A percentile compares a stretch with the other conserved stretches of the same genome.
Conservation (phyloP, 2,329 filamentous ascomycete species). For the Grosmannia penicillata region DNA sequence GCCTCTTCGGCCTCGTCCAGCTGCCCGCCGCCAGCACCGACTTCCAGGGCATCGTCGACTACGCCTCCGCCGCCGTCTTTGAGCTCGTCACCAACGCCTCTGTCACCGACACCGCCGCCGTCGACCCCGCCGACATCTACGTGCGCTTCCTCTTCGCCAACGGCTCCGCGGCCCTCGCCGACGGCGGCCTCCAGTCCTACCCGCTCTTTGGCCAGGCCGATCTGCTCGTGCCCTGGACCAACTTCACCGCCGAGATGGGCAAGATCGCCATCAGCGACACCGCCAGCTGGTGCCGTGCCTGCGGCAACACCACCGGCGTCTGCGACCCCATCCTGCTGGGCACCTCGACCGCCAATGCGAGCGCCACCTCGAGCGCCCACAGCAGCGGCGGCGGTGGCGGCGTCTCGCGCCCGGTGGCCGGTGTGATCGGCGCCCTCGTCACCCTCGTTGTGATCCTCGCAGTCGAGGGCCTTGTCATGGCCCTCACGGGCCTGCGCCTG, state of each 20-base stretch:
- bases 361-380: conserved; percentile 11
- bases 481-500: conserved; percentile 28
- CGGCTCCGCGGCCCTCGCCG: conserved; percentile 37
- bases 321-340: conserved; percentile 34
- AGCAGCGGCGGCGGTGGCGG: conserved; percentile 20
- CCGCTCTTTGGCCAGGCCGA: conserved; percentile 45
- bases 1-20: conserved; percentile 46
- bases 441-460: conserved; percentile 35
- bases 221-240: conserved; percentile 47
- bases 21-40: conserved; percentile 35
- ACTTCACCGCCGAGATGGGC: conserved; percentile 49
- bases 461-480: conserved; percentile 26
- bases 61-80: conserved; percentile 68
- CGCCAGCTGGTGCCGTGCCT: conserved; percentile 57
- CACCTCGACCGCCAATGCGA: conserved; percentile 11
- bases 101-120: conserved; percentile 22
- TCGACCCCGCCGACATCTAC: conserved; percentile 26
- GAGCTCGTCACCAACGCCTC: conserved; percentile 50
- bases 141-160: conserved; percentile 50
- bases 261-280: conserved; percentile 53
- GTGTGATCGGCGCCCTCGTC: conserved; percentile 65
- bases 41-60: conserved; percentile 70
- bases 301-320: conserved; percentile 54
- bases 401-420: conserved; percentile 58
- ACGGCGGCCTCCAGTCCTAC: conserved; percentile 30